Conservation (phyloP, 2,329 filamentous ascomycete genomes). For the Scedosporium apiospermum region DNA sequence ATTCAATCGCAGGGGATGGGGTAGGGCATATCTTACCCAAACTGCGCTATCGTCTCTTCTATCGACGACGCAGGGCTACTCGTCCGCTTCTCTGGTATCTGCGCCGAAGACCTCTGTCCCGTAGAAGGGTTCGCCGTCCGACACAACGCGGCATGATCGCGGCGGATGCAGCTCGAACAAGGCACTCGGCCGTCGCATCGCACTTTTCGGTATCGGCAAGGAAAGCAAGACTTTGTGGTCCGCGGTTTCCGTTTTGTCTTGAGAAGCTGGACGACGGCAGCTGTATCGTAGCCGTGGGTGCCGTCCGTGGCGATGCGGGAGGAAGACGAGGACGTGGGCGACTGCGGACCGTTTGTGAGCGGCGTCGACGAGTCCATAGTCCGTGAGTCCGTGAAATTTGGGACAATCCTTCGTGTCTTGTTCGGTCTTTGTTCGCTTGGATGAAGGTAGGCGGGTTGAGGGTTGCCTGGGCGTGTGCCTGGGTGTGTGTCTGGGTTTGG, state of each 20-base stretch:
- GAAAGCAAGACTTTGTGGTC: slow-evolving; percentile 3
- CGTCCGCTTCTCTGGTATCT: not conserved
- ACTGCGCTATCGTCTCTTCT: not conserved
- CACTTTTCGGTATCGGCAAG: slow-evolving; percentile 3
- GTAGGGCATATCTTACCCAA: not conserved
- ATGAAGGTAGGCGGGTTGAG: too few relatives aligned
- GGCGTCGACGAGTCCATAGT: not conserved
- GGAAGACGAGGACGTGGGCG: not conserved
- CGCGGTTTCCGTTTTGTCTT: slow-evolving; percentile 5
- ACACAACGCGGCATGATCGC: not conserved
- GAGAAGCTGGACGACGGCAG: not conserved
- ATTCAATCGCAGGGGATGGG: not conserved
- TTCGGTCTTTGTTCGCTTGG: not conserved
- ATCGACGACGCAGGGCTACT: not conserved
- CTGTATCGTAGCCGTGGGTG: not conserved
- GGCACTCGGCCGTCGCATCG: slow-evolving; percentile 2
- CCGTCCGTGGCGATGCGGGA: not conserved
- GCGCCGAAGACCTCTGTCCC: not conserved
- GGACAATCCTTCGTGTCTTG: not conserved
- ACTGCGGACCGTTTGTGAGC: not conserved
- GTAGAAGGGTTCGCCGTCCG: not conserved
- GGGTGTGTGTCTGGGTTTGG: too few relatives aligned
- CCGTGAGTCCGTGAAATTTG: too few relatives aligned
- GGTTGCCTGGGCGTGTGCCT: too few relatives aligned
- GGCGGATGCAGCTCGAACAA: slow-evolving; percentile 4